phyloP scores from a whole-genome alignment of 2,329 filamentous ascomycete genomes.

The Neonectria sp. region DNA sequence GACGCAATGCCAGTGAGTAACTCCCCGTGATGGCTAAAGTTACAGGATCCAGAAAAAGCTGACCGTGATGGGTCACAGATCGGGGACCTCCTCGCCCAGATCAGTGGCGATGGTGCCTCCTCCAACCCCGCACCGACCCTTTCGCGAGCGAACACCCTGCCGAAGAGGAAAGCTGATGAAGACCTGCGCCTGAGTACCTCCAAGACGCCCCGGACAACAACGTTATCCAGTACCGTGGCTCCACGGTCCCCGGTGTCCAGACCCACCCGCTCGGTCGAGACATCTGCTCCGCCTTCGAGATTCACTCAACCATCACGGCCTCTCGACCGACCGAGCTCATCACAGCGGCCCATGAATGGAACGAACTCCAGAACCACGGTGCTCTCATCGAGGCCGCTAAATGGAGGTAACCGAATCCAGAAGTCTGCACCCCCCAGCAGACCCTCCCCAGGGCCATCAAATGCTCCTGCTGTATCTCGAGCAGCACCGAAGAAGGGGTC shows the following conservation, averaged over 20 bases:
- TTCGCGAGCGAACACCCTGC: conserved; percentile 45
- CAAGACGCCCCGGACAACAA: conserved; percentile 60
- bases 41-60: conserved; percentile 36
- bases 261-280: conserved; percentile 35
- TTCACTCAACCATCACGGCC: conserved; percentile 43
- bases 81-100: conserved; percentile 65
- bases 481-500: conserved; percentile 78
- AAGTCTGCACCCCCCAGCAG: conserved; percentile 45
- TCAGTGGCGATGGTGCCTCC: conserved; percentile 64
- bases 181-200: conserved; percentile 58
- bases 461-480: conserved; percentile 58
- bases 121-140: conserved; percentile 51
- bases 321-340: conserved; percentile 43
- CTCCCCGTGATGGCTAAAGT: conserved; percentile 17
- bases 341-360: conserved; percentile 41
- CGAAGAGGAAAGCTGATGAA: conserved; percentile 73
- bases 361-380: conserved; percentile 35
- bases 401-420: conserved; percentile 42
- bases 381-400: conserved; percentile 47
- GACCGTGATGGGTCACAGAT: conserved; percentile 47
- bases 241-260: conserved; percentile 38
- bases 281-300: conserved; percentile 36
- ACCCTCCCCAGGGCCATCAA: conserved; percentile 48
- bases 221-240: conserved; percentile 43
- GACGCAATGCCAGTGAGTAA: conserved; percentile 52